Evolutionary conservation across 23 red algal species (phyloP), one percentile per base, ranked within the genome.

Genomic region (Gracilaria gracilis): DNA sequence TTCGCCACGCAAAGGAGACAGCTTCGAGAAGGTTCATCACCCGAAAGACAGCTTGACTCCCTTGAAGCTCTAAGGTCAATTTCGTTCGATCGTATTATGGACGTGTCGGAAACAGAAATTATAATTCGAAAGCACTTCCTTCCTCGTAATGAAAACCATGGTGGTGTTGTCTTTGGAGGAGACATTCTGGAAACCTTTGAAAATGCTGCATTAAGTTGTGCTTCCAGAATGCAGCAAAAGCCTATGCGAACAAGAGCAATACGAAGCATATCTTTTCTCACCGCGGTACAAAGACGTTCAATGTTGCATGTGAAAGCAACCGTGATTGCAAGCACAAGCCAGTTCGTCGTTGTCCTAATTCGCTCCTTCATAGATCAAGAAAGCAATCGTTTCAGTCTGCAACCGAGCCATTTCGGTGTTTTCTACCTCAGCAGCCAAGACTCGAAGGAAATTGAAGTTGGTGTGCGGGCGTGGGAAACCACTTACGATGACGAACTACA

Each of bases 91-190:
- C 35, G 39, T n/a, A 32, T 46, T 17, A 3, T 75, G 69, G 17
- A 75, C 40, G 57, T 66, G 38, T 19, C 14, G n/a, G 51, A 64
- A 39, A 83, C 80, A 27, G 29, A 47, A 47, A 57, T 87, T 31
- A 59, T 11, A 8, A 73, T 87, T 33, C 83, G 83, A 51, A 87
- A 87, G 54, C 83, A 87, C 12, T 87, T 87, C 24, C 69, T 87
- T 24, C 83, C 83, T 25, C 83, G 67, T 42, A 87, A 87, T 38
- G 57, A 67, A 29, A 87, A 87, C 53, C 51, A 67, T 21, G 51
- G 46, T 2, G 83, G 83, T 9, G 36, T 87, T 32, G 54, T 87
- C 16, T 87, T 87, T 24, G 83, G 83, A 12, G 83, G 65, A 27
- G 83, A 87, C 40, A 87, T 87, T 66, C 83, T 87, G 2, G 23